Base-by-base conservation (phyloP, 139 green algal genomes). In the Chlorella sp. region DNA sequence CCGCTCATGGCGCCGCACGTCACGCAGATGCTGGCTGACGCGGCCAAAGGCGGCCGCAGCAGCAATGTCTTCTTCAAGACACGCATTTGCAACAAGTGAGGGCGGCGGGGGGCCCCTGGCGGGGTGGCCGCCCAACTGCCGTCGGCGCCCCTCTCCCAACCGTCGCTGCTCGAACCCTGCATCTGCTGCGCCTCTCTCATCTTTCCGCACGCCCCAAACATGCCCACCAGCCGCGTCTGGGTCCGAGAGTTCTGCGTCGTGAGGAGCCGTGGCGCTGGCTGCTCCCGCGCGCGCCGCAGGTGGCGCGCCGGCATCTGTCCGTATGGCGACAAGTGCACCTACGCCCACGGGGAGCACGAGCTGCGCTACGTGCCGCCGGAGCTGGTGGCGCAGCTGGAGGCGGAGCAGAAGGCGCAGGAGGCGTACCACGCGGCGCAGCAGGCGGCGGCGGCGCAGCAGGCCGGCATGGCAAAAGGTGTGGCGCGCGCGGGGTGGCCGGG, bases 1-100 rank as follows among this genome's bases (percentile, higher is more conserved):
- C 66, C 66, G 19, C 66, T 36, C 50, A 40, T 59, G 12, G 65
- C 64, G 35, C 64, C 74, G 33, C 74, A 79, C 61, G 61, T 79
- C 19, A 76, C 65, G 19, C 75, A 81, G 66, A 74, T 76, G 75
- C 66, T 81, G 27, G 65, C 59, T 19, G 61, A 76, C 17, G 41
- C 66, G 4, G 67, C 53, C 4, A 60, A 50, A 2, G 76, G 76
- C 29, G 55, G 67, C 41, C 66, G 76, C 41, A 48, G 35, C 23
- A 79, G 41, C 29, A 79, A 83, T 25, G 67, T 88, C 8, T 89
- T 89, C 36, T 86, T 81, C 77, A 89, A 89, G 50, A 89, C 84
- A 3, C 56, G 82, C 48, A 71, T 88, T n/a, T 88, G 83, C 71
- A 76, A 86, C 42, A 85, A 83, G 76, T 87, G 77, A 75, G 69